Base-by-base conservation (phyloP, 2,329 filamentous ascomycete genomes). In the Colletotrichum paranaense region DNA sequence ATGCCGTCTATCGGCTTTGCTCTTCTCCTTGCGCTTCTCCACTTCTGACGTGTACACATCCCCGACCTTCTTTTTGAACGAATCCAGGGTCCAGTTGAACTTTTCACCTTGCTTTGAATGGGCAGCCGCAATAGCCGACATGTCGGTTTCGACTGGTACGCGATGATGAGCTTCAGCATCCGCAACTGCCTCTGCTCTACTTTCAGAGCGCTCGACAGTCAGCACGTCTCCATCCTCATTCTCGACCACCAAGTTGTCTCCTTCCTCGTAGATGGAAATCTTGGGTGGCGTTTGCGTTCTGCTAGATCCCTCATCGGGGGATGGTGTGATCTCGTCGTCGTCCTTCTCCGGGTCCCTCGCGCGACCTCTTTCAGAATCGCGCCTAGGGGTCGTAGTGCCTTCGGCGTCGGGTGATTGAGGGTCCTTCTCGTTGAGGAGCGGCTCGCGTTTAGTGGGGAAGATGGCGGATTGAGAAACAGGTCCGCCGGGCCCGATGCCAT, bases 401-500 rank as follows among this genome's bases (percentile, higher is more conserved):
- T 63, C 75, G 80, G 76, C 55, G 67, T 78, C 73, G 5, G 75
- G 74, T 11, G 69, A 69, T 19, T 42, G 53, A 1, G 75, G 63
- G 2, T 81, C 76, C 68, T 78, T 79, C 9, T 82, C 80, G 30
- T 78, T 78, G 56, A 32, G 75, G 70, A n/a, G 66, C 5, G 76
- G 75, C 9, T 78, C 76, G 63, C 83, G 84, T 14, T 86, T 85
- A 71, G 86, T 85, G 2, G 97, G 97, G 76, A 90, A 92, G 77
- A 98, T 98, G 28, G 97, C 97, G 46, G 96, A 98, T 79, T 97
- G 92, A 74, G 90, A 94, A 77, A 98, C 93, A 3, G 95, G 97
- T 0, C 97, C 97, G 74, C 97, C 97, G 3, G 94, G 92, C 2
- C 92, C 93, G 77, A 90, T 89, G n/a, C 89, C 92, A 74, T 90